A percentile compares a stretch with the other conserved stretches of the same genome.
Conservation (phyloP, 106 monocot species). For the Allium fistulosum region DNA sequence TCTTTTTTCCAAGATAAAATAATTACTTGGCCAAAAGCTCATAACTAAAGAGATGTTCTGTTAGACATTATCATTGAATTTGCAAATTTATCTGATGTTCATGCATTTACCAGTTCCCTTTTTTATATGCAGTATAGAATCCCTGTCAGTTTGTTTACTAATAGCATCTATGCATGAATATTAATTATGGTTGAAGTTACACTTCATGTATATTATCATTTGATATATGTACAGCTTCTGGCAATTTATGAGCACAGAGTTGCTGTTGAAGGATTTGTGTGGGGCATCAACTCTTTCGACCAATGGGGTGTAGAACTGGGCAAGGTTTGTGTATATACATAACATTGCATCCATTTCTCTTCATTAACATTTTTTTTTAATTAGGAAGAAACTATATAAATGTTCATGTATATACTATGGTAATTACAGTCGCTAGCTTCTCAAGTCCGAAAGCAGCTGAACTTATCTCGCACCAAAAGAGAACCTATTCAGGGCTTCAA, state of each 20-base stretch:
- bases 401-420: not conserved
- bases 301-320: constrained; percentile 99
- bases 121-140: not conserved
- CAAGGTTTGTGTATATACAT: constrained; percentile 44
- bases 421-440: constrained; percentile 63
- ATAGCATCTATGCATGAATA: not conserved
- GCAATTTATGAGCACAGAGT: constrained; percentile 95
- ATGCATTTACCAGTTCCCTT: not conserved
- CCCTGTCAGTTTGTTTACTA: not conserved
- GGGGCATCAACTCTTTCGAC: constrained; percentile 98
- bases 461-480: constrained; percentile 52
- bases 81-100: no score
- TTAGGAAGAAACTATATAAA: not conserved
- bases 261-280: constrained; percentile 92
- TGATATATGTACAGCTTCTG: constrained; percentile 50
- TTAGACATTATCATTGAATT: not conserved
- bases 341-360: not conserved
- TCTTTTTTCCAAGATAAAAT: no score
- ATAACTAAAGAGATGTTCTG: not conserved
- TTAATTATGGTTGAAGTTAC: no score
- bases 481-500: constrained; percentile 73
- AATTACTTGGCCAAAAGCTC: no score
- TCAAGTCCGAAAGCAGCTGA: constrained; percentile 83
- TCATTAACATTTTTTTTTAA: not conserved
- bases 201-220: not conserved